A percentile compares a stretch with the other conserved stretches of the same genome.
These are phyloP conservation scores for Aspergillus pseudotamarii DNA, from an alignment of 2,329 filamentous ascomycete genomes.

Conservation along the genomic window DNA sequence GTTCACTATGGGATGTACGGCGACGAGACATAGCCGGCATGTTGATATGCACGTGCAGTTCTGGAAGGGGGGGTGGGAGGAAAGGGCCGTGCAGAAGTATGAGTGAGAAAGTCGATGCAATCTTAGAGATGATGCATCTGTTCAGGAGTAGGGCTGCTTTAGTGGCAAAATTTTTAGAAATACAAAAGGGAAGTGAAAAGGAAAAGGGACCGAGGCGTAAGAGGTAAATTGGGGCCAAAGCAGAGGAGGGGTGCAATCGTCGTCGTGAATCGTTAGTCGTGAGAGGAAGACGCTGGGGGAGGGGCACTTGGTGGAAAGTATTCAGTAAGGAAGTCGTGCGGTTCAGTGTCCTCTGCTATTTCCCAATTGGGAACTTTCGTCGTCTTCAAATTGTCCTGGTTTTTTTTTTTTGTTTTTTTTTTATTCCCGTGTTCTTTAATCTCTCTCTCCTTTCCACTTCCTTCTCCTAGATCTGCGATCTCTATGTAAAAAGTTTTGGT, in stretches of 20 bases:
- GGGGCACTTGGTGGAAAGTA: slow-evolving; percentile 7
- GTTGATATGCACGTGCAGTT: slow-evolving; percentile 20
- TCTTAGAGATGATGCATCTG: slow-evolving; percentile 21
- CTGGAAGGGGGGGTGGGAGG: slow-evolving; percentile 4
- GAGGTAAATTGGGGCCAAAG: slow-evolving; percentile 1
- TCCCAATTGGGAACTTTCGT: slow-evolving; percentile 17
- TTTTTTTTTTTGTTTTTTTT: neutral
- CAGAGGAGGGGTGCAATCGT: slow-evolving; percentile 4
- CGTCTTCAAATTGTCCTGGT: slow-evolving; percentile 9
- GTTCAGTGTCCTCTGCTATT: slow-evolving; percentile 16
- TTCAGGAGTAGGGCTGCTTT: neutral
- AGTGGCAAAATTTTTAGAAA: slow-evolving; percentile 6
- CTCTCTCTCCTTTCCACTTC: neutral
- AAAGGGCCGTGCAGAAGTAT: neutral
- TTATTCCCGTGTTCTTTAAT: neutral
- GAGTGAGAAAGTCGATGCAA: slow-evolving; percentile 5
- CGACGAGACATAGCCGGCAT: slow-evolving; percentile 40
- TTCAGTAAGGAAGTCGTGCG: slow-evolving; percentile 6
- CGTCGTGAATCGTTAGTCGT: slow-evolving; percentile 7
- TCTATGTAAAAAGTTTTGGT: neutral
- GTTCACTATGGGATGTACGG: slow-evolving; percentile 40
- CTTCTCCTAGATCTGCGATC: neutral
- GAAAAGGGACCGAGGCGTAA: neutral
- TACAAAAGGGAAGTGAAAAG: neutral
- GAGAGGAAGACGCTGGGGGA: slow-evolving; percentile 9